These are phyloP conservation scores for Laburnicola sp. DNA, from an alignment of 2,329 filamentous ascomycete species.

Conservation along the genomic window DNA sequence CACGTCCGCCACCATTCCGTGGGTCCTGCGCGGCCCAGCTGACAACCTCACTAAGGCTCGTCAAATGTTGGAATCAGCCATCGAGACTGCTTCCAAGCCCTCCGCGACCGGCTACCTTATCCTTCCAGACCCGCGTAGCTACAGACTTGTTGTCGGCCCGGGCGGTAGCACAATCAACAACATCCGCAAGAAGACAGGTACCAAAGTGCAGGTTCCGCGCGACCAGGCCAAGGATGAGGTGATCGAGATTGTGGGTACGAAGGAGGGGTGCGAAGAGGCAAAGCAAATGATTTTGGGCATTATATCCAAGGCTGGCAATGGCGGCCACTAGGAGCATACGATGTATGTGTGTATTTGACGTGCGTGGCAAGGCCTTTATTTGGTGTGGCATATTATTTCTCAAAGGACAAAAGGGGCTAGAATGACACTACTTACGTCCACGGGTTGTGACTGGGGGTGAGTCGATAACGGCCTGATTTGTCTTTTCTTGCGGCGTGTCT, in stretches of 20 bases:
- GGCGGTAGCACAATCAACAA: constrained; percentile 89
- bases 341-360: neutral
- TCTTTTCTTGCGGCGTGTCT: too few species aligned
- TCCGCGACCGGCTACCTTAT: constrained; percentile 82
- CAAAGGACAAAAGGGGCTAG: too few species aligned
- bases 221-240: constrained; percentile 75
- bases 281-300: constrained; percentile 86
- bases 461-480: too few species aligned
- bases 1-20: constrained; percentile 68
- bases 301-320: constrained; percentile 53
- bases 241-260: constrained; percentile 83
- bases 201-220: constrained; percentile 89
- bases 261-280: constrained; percentile 81
- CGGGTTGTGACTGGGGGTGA: too few species aligned
- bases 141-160: constrained; percentile 84
- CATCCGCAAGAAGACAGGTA: constrained; percentile 89
- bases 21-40: constrained; percentile 78
- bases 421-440: too few species aligned
- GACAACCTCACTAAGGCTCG: constrained; percentile 84
- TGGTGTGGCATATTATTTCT: too few species aligned
- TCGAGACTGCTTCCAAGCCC: constrained; percentile 71
- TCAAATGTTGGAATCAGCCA: constrained; percentile 69
- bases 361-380: too few species aligned
- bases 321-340: constrained; percentile 19
- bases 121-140: constrained; percentile 84